These are phyloP conservation scores for Cystofilobasidium capitatum DNA, from an alignment of 768 basidiomycete genomes.

Conservation along the genomic window DNA sequence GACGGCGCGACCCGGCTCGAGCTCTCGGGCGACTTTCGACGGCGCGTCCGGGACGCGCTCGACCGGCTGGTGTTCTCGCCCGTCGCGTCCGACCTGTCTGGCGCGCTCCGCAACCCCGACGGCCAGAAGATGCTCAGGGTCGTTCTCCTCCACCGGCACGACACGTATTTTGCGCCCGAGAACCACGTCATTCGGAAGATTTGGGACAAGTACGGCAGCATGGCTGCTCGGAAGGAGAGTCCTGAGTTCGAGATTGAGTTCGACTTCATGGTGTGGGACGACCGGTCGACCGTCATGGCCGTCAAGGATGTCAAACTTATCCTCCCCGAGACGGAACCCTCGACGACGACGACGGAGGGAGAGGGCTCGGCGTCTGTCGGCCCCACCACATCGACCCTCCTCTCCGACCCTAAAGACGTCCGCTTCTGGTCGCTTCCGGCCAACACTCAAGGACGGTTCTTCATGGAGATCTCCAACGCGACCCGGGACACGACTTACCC, in stretches of 20 bases:
- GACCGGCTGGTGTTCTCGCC: background rate
- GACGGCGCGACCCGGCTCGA: background rate
- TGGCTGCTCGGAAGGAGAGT: background rate
- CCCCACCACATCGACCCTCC: too few species aligned
- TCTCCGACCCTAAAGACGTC: too few species aligned
- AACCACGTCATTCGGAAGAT: background rate
- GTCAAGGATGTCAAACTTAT: background rate
- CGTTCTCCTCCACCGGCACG: slow-evolving; percentile 5
- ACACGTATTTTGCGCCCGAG: slow-evolving; percentile 2
- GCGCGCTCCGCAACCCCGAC: background rate
- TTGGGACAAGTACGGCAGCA: background rate
- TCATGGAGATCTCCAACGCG: slow-evolving; percentile 1
- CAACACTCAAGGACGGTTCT: background rate
- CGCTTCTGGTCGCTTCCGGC: background rate
- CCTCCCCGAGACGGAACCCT: too few species aligned
- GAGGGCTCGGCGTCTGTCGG: too few species aligned
- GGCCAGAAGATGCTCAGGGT: background rate
- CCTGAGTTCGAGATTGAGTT: slow-evolving; percentile 5
- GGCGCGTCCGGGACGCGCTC: background rate
- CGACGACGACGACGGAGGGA: too few species aligned
- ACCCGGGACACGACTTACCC: slow-evolving; percentile 8
- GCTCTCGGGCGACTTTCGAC: background rate
- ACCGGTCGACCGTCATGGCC: slow-evolving; percentile 2
- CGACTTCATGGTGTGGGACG: slow-evolving; percentile 9
- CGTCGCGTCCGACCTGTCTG: background rate